Base-by-base conservation (phyloP, 495 filamentous ascomycete species). In the Aspergillus cristatus region DNA sequence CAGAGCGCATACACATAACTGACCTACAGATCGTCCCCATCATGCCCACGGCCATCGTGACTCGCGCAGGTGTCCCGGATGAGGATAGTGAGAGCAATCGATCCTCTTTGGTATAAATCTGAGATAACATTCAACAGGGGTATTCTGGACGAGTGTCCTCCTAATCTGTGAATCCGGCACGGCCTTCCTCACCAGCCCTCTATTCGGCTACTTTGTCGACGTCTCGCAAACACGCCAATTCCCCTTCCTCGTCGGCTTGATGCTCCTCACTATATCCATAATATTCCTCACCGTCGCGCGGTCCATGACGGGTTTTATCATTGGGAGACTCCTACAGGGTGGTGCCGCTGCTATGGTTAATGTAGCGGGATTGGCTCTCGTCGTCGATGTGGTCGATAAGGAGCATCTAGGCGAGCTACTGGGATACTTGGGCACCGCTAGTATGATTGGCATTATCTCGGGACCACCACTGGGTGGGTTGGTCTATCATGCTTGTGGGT, bases 401-500 rank as follows among this genome's bases (percentile, higher is more conserved):
- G 55, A 63, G 10, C 57, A 68, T 10, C 64, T 85, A 39, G 84
- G 79, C 4, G 61, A 81, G 46, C 67, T 69, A 3, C 72, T 88
- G 71, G 84, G 84, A 4, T 84, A 74, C 48, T 64, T 83, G 10
- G 69, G 63, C 38, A 53, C 79, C 32, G 70, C 70, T n/a, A 79
- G 83, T 68, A 76, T 67, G 36, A 38, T 83, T 5, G 79, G 68
- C 1, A 59, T 82, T 34, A 61, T 88, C 24, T 44, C 84, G 4
- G 79, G 75, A 1, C 84, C 84, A 1, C 50, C 84, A 15, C 64
- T 88, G 5, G 83, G 84, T 1, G 84, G 84, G 7, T 55, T 84
- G 0, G 75, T 86, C 1, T 86, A 85, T 45, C 66, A 64, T 5
- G 54, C 53, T 4, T 71, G 58, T 7, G 82, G 81, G 1, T 86